phyloP scores from a whole-genome alignment of 192 early-diverging fungal genomes.

The Paraglomus brasilianum region DNA sequence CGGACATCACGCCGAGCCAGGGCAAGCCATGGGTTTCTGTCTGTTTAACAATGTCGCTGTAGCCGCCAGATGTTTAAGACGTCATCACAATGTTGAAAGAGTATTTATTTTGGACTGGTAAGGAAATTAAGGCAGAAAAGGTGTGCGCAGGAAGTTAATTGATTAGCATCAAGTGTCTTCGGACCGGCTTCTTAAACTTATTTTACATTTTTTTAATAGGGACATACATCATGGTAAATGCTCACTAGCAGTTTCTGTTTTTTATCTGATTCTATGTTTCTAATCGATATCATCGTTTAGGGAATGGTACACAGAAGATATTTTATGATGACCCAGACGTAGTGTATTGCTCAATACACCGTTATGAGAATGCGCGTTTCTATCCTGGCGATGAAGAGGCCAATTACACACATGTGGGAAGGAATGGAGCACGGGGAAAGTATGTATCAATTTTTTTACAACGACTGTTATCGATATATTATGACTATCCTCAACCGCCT shows the following conservation, averaged over 20 bases:
- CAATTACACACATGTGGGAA: conserved; percentile 56
- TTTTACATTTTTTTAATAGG: conserved; percentile 37
- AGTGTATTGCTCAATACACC: conserved; percentile 85
- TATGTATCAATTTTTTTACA: conserved; percentile 33
- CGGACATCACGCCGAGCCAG: conserved; percentile 86
- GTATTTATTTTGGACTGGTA: conserved; percentile 89
- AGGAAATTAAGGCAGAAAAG: conserved; percentile 1
- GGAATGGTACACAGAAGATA: conserved; percentile 84
- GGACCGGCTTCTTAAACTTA: not conserved
- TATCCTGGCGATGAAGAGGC: conserved; percentile 71
- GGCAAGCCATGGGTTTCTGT: conserved; percentile 84
- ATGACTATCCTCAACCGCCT: not conserved
- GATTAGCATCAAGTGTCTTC: not conserved
- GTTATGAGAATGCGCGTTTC: conserved; percentile 74
- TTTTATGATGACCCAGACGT: conserved; percentile 79
- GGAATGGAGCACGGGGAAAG: conserved; percentile 55
- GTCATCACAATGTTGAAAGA: conserved; percentile 43
- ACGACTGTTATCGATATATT: not conserved
- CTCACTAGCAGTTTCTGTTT: not conserved
- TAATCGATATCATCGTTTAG: conserved; percentile 30
- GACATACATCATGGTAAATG: conserved; percentile 90
- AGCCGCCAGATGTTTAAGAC: conserved; percentile 64
- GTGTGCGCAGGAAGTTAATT: not conserved
- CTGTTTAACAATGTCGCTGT: conserved; percentile 88
- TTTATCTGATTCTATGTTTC: not conserved